Conservation (phyloP, 352 stramenopile genomes). For the Thraustotheca clavata region DNA sequence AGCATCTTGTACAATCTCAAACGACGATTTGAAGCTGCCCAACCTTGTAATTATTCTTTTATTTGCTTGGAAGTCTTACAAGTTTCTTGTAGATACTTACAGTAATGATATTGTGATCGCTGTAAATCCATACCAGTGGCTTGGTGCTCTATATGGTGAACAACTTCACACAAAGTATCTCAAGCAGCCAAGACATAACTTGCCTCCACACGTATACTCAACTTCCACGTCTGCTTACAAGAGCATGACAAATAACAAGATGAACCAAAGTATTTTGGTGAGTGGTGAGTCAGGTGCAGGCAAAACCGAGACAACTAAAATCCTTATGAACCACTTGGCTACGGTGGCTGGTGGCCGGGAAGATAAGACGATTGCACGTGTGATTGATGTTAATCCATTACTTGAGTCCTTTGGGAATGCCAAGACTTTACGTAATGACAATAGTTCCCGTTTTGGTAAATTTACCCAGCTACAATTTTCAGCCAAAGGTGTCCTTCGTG, state of each 20-base stretch:
- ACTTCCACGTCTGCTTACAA: slow-evolving; percentile 82
- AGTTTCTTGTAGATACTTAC: slow-evolving; percentile 77
- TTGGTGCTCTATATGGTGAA: slow-evolving; percentile 87
- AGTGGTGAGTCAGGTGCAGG: slow-evolving; percentile 80
- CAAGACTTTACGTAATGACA: slow-evolving; percentile 92
- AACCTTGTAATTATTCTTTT: slow-evolving; percentile 64
- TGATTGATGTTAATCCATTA: slow-evolving; percentile 89
- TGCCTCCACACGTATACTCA: slow-evolving; percentile 76
- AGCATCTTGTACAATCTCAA: slow-evolving; percentile 93
- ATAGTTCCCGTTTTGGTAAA: slow-evolving; percentile 86
- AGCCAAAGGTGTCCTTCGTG: slow-evolving; percentile 60
- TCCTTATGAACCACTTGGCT: slow-evolving; percentile 85
- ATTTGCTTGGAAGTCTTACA: not conserved
- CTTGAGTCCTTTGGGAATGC: slow-evolving; percentile 93
- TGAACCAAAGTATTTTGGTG: slow-evolving; percentile 85
- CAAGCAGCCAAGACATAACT: slow-evolving; percentile 48
- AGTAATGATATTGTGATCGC: slow-evolving; percentile 97
- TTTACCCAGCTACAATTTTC: slow-evolving; percentile 88
- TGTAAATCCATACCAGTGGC: slow-evolving; percentile 96
- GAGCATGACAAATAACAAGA: slow-evolving; percentile 60
- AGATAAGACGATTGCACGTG: slow-evolving; percentile 84
- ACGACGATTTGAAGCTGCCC: slow-evolving; percentile 78
- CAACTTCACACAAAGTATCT: slow-evolving; percentile 79
- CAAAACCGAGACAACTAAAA: slow-evolving; percentile 98
- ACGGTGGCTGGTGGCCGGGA: slow-evolving; percentile 73